phyloP scores from a whole-genome alignment of 345 rosid species.

The Eucalyptus polybractea region DNA sequence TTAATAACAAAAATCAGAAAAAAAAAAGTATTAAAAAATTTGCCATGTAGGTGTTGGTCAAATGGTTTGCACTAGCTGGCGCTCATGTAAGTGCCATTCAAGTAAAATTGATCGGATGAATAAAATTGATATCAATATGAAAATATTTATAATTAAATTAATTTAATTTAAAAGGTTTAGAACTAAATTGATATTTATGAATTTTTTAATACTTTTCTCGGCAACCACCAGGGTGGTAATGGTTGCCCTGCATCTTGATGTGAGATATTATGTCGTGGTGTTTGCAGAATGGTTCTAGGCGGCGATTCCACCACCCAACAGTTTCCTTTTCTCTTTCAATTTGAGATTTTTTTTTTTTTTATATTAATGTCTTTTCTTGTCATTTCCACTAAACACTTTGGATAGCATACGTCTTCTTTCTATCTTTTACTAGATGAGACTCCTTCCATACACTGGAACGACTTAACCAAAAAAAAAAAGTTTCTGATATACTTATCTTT shows the following conservation, averaged over 20 bases:
- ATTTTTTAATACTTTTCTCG: too few species aligned
- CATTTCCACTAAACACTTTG: background rate
- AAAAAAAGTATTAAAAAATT: too few species aligned
- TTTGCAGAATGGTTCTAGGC: background rate
- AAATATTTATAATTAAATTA: too few species aligned
- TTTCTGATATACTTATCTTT: background rate
- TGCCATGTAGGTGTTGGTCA: too few species aligned
- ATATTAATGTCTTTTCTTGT: background rate
- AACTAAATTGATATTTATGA: too few species aligned
- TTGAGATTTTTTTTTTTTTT: background rate
- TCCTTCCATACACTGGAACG: background rate
- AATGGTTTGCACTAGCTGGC: too few species aligned
- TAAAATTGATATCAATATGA: too few species aligned
- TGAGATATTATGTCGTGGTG: background rate
- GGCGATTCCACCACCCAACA: background rate
- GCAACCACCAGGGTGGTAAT: background rate
- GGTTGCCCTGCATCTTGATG: background rate
- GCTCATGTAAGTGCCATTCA: accelerated
- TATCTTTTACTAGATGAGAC: background rate
- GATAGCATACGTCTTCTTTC: background rate
- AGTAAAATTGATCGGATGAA: too few species aligned
- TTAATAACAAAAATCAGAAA: too few species aligned
- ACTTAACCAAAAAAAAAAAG: background rate
- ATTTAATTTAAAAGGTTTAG: accelerated
- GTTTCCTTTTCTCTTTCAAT: background rate